These are phyloP conservation scores for Diaporthe aspalathi DNA, from an alignment of 2,329 filamentous ascomycete genomes.

Conservation along the genomic window DNA sequence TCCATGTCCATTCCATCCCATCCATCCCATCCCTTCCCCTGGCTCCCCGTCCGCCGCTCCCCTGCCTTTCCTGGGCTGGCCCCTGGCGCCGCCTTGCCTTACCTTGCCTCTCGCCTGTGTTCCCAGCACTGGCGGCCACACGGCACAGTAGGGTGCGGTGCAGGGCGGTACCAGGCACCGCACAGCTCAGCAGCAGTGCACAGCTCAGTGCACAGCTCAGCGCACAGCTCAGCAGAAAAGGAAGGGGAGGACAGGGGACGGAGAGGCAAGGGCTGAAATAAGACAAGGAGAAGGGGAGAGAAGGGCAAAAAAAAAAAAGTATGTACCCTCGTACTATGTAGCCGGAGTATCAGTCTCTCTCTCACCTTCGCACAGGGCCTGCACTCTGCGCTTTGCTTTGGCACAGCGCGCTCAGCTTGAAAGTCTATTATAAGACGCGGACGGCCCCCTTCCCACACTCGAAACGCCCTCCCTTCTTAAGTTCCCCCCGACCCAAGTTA, in stretches of 20 bases:
- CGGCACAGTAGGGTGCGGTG: background rate
- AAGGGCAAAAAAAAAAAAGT: background rate
- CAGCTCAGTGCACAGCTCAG: background rate
- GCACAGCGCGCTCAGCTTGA: conserved; percentile 37
- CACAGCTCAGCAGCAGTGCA: background rate
- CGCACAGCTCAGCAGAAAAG: background rate
- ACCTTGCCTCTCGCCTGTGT: conserved; percentile 31
- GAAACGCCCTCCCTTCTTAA: conserved; percentile 39
- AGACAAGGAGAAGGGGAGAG: background rate
- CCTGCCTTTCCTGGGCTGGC: conserved; percentile 21
- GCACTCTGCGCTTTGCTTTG: conserved; percentile 33
- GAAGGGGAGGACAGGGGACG: conserved; percentile 3
- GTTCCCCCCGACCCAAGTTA: conserved; percentile 35
- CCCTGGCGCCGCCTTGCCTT: conserved; percentile 25
- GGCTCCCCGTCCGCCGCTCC: conserved; percentile 31
- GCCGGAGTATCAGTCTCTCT: conserved; percentile 31
- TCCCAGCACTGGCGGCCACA: conserved; percentile 18
- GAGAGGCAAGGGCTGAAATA: conserved; percentile 25
- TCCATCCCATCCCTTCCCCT: conserved; percentile 36
- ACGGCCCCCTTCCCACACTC: conserved; percentile 41
- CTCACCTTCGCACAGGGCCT: conserved; percentile 33
- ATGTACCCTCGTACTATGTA: conserved; percentile 12
- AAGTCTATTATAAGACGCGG: conserved; percentile 42
- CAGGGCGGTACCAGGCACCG: background rate
- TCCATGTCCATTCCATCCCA: conserved; percentile 34